Base-by-base conservation (phyloP, 495 filamentous ascomycete species). In the Penicillium flavigenum region DNA sequence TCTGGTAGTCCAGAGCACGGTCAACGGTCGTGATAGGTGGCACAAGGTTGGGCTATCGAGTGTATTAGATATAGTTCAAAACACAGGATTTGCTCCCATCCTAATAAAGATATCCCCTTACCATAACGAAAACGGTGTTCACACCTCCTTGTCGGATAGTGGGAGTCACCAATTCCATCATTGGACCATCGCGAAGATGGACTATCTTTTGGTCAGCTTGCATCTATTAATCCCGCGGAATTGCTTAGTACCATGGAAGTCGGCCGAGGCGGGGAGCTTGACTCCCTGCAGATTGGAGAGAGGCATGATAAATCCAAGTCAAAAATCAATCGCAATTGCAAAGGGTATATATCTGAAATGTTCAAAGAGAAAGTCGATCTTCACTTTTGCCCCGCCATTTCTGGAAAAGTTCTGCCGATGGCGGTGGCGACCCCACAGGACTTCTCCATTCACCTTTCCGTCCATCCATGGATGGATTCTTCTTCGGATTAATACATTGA, bases 91-190 rank as follows among this genome's bases (percentile, higher is more conserved):
- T 58, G 56, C 57, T 60, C 11, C 26, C 38, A 11, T 6, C 14
- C 38, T 16, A 44, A 55, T 46, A 17, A 34, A 44, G 17, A 47
- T 63, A 12, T 59, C 36, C 11, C 49, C 76, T 70, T 73, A 85
- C 82, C 88, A 94, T 93, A 46, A 96, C 90, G 71, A 82, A 92
- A 22, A 89, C 89, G 19, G 85, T 88, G 70, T 93, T 87, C 60
- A 89, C 86, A 48, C 86, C 86, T 61, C 89, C 92, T 56, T 80
- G 69, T 47, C 83, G 76, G 63, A 96, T 87, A 24, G 81, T 86
- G 19, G 88, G 88, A 42, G 86, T 86, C 27, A 96, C 90, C n/a
- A 89, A 74, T 56, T 91, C 79, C 82, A 91, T 89, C 81, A 96
- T 89, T 44, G 81, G 76, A 2, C 86, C 89, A 74, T 94, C 86